A percentile compares a stretch with the other conserved stretches of the same genome.
These are phyloP conservation scores for Silene noctiflora DNA, from an alignment of 179 eudicot genomes.

Conservation along the genomic window DNA sequence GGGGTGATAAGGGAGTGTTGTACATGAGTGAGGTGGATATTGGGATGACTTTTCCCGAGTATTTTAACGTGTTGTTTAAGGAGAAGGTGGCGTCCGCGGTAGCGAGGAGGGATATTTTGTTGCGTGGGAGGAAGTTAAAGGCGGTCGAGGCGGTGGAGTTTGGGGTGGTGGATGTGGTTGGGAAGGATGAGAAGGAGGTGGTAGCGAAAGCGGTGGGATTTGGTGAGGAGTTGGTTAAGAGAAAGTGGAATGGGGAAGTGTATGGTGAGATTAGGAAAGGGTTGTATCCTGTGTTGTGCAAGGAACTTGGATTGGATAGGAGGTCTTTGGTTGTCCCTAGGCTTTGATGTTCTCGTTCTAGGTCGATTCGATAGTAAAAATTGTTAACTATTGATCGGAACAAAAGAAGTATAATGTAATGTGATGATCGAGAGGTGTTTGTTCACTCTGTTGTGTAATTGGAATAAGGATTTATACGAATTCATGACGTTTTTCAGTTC, in stretches of 20 bases:
- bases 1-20: slow-evolving; percentile 48
- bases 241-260: slow-evolving; percentile 57
- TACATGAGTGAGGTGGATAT: slow-evolving; percentile 84
- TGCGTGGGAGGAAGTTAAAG: slow-evolving; percentile 51
- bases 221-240: slow-evolving; percentile 44
- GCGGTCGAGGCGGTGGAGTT: slow-evolving; percentile 52
- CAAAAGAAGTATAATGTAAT: too few species aligned
- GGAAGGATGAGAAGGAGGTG: slow-evolving; percentile 39
- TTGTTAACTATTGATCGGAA: too few species aligned
- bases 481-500: background rate
- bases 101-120: slow-evolving; percentile 48
- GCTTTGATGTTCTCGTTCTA: slow-evolving; percentile 29
- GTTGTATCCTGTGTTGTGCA: slow-evolving; percentile 51
- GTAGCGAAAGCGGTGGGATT: slow-evolving; percentile 39
- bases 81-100: slow-evolving; percentile 42
- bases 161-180: slow-evolving; percentile 54
- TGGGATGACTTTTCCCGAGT: slow-evolving; percentile 67
- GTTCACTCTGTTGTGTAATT: too few species aligned
- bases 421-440: too few species aligned
- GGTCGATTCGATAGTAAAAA: too few species aligned
- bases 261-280: slow-evolving; percentile 66
- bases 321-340: slow-evolving; percentile 29
- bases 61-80: slow-evolving; percentile 46
- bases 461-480: background rate
- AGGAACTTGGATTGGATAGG: slow-evolving; percentile 37